These are phyloP conservation scores for Trichoderma aggressivum DNA, from an alignment of 2,329 filamentous ascomycete genomes.

Conservation along the genomic window DNA sequence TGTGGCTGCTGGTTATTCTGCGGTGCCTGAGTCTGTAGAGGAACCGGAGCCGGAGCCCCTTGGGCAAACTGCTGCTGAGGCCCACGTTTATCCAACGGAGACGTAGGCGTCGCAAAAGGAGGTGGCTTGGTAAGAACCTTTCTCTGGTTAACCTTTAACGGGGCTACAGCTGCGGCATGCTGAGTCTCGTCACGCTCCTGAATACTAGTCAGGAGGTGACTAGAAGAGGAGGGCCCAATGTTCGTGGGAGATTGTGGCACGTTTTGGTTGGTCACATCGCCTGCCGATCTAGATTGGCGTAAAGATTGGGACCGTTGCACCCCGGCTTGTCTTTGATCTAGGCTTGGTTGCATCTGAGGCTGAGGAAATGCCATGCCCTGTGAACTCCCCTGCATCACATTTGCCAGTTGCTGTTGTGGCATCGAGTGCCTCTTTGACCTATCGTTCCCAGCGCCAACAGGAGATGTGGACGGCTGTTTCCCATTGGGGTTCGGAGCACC, in stretches of 20 bases:
- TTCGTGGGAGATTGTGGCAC: not conserved
- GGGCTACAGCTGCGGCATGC: not conserved
- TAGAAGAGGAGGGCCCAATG: not conserved
- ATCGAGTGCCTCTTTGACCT: constrained; percentile 13
- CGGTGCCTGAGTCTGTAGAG: not conserved
- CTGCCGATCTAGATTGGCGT: not conserved
- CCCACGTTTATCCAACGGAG: not conserved
- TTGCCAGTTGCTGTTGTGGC: constrained; percentile 5
- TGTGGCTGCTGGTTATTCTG: not conserved
- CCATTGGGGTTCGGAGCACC: not conserved
- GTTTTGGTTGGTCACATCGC: not conserved
- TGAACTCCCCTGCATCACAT: not conserved
- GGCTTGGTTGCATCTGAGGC: not conserved
- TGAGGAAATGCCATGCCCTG: not conserved
- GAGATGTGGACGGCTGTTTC: not conserved
- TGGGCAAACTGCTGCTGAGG: not conserved
- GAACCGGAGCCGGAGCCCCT: not conserved
- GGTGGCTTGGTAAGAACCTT: not conserved
- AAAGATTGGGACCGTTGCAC: constrained; percentile 15
- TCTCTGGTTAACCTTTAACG: not conserved
- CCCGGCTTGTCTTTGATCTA: not conserved
- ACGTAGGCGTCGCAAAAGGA: constrained; percentile 8
- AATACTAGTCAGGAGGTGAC: constrained; percentile 19
- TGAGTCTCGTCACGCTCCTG: constrained; percentile 23
- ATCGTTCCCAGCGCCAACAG: not conserved